These are phyloP conservation scores for Obelidium mucronatum DNA, from an alignment of 192 early-diverging fungal genomes.

Conservation along the genomic window DNA sequence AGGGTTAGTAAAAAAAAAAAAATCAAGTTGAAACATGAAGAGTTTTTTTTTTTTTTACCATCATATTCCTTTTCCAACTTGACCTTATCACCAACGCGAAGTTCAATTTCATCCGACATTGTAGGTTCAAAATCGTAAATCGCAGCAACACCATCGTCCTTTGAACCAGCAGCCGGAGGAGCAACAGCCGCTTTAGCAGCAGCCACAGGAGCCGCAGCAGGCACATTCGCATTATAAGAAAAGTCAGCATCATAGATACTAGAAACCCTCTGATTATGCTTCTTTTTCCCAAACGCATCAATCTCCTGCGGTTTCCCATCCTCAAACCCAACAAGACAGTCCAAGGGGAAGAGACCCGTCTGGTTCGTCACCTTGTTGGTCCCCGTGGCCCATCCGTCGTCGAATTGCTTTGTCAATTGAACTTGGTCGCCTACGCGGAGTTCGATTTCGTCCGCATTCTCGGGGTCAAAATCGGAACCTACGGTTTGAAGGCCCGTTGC, in stretches of 20 bases:
- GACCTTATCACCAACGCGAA: constrained; percentile 19
- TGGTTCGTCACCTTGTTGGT: constrained; percentile 20
- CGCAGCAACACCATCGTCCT: neutral
- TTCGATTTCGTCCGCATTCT: constrained; percentile 10
- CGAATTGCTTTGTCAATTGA: neutral
- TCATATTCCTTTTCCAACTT: constrained; percentile 2
- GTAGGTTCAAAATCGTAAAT: constrained; percentile 14
- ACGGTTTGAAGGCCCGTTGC: neutral
- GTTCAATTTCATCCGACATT: constrained; percentile 24
- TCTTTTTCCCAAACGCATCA: too few relatives aligned
- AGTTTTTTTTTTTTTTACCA: too few relatives aligned
- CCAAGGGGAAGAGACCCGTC: constrained; percentile 15
- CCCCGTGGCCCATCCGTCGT: constrained; percentile 31
- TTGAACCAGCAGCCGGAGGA: too few relatives aligned
- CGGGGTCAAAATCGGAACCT: neutral
- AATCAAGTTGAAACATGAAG: too few relatives aligned
- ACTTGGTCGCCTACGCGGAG: constrained; percentile 2
- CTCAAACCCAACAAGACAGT: neutral
- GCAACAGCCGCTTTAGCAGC: neutral
- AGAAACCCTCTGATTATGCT: constrained; percentile 8
- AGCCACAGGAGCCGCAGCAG: neutral
- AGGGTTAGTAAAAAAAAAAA: too few relatives aligned
- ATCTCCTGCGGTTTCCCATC: neutral
- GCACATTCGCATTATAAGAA: too few relatives aligned
- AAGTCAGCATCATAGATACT: constrained; percentile 4